Percentiles rank a stretch among this genome's conserved stretches.
These are phyloP conservation scores for Talinum fruticosum DNA, from an alignment of 148 eudicot species.

Conservation along the genomic window DNA sequence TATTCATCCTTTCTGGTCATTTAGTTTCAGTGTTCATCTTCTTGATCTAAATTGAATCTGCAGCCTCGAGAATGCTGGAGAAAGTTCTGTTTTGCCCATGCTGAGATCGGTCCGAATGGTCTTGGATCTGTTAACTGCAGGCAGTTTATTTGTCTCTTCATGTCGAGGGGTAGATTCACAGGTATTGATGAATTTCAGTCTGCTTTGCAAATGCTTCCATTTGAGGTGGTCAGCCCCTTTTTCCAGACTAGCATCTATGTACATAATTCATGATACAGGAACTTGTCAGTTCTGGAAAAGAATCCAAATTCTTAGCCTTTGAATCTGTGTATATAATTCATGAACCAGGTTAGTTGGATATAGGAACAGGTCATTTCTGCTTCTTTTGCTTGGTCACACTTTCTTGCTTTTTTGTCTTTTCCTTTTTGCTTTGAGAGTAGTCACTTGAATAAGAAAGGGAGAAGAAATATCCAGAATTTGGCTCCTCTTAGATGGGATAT, in stretches of 20 bases:
- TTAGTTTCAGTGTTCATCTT: background rate
- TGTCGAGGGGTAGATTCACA: constrained; percentile 51
- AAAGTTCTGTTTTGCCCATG: constrained; percentile 77
- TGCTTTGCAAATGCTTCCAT: constrained; percentile 1
- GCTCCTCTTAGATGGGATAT: background rate
- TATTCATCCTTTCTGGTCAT: background rate
- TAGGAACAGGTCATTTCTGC: background rate
- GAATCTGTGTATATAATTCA: background rate
- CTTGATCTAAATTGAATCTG: constrained; percentile 21
- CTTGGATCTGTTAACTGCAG: constrained; percentile 60
- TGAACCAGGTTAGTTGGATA: background rate
- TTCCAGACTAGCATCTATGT: background rate
- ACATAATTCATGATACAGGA: background rate
- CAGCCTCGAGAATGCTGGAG: constrained; percentile 99
- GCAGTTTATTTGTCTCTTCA: constrained; percentile 39
- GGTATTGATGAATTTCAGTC: constrained; percentile 40
- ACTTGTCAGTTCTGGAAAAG: background rate
- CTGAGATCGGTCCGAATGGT: constrained; percentile 76
- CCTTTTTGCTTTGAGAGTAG: background rate
- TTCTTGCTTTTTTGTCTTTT: background rate
- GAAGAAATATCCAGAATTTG: background rate
- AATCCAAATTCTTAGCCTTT: background rate
- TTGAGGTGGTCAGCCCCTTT: background rate
- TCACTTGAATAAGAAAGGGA: background rate
- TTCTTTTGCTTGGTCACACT: background rate